These are phyloP conservation scores for Lodderomyces elongisporus DNA, from an alignment of 1,139 yeast genomes.

Conservation along the genomic window DNA sequence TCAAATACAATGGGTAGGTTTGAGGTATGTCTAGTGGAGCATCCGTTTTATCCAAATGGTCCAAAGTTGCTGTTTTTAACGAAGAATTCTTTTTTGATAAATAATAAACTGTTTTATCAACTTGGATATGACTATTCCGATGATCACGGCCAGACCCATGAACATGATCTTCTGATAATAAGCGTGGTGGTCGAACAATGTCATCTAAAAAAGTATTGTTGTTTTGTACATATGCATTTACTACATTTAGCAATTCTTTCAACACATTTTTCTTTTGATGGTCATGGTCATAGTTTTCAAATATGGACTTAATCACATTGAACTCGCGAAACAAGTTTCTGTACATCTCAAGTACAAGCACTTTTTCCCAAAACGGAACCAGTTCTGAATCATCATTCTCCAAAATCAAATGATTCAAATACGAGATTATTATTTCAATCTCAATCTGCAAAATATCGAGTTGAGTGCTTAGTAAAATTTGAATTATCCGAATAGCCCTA, in stretches of 20 bases:
- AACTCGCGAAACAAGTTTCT: conserved; percentile 57
- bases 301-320: conserved; percentile 47
- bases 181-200: conserved; percentile 22
- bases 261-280: conserved; percentile 56
- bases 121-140: conserved; percentile 1
- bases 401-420: conserved; percentile 61
- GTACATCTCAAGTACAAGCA: conserved; percentile 68
- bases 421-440: conserved; percentile 72
- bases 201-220: conserved; percentile 34
- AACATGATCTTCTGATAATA: background rate
- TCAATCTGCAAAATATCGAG: conserved; percentile 63
- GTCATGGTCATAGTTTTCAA: conserved; percentile 58
- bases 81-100: conserved; percentile 25
- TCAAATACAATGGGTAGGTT: conserved; percentile 58
- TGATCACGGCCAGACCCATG: background rate
- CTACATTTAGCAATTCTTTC: conserved; percentile 50
- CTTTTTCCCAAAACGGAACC: conserved; percentile 57
- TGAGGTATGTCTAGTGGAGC: conserved; percentile 59
- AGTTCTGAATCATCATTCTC: conserved; percentile 13
- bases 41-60: conserved; percentile 71
- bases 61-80: conserved; percentile 57
- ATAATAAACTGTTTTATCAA: conserved; percentile 6
- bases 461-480: conserved; percentile 56
- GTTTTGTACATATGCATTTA: conserved; percentile 26
- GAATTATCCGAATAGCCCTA: conserved; percentile 68